Base-by-base conservation (phyloP, 768 basidiomycete species). In the Termitomyces sp. region DNA sequence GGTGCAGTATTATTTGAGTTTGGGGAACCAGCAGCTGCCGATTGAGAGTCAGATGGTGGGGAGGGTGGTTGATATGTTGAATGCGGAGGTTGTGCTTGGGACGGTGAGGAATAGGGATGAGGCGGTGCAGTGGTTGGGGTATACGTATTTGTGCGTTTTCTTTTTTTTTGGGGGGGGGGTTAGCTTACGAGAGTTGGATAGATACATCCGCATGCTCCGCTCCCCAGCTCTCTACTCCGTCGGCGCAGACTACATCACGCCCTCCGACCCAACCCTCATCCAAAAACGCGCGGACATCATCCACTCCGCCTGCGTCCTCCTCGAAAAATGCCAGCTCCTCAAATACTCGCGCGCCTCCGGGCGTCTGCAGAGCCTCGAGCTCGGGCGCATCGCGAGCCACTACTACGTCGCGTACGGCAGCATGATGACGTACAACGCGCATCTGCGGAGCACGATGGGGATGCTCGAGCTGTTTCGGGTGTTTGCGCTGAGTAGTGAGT, bases 341-440 rank as follows among this genome's bases (percentile, higher is more conserved):
- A 94, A 95, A 68, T 99, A 99, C 67, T 94, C 98, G 64, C 83
- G 95, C 3, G 74, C 85, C 2, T 82, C 86, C 1, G 96, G 96
- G 6, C 77, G 88, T 16, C 94, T 99, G 80, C 91, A 92, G 62
- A 88, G 88, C 60, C 95, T 94, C 3, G 96, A 98, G 66, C 79
- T 98, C 2, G 95, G 96, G 13, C 80, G 91, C 6, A 98, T 98
- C 60, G 94, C 94, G 0, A 94, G 91, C 11, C 89, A 98, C 67
- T 98, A 93, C 69, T 98, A 98, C 66, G 90, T 99, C 58, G 90
- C 94, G 0, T 88, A 98, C 69, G 86, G 85, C 62, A 96, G 93
- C 53, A 99, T 99, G 97, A 84, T 91, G 64, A 88, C 88, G 0
- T 99, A 98, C 70, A 97, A 97, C 69, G 91, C 96, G 65, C 94